Evolutionary conservation across 2,329 filamentous ascomycete species (phyloP).

Genomic region (Paramyrothecium sp.): DNA sequence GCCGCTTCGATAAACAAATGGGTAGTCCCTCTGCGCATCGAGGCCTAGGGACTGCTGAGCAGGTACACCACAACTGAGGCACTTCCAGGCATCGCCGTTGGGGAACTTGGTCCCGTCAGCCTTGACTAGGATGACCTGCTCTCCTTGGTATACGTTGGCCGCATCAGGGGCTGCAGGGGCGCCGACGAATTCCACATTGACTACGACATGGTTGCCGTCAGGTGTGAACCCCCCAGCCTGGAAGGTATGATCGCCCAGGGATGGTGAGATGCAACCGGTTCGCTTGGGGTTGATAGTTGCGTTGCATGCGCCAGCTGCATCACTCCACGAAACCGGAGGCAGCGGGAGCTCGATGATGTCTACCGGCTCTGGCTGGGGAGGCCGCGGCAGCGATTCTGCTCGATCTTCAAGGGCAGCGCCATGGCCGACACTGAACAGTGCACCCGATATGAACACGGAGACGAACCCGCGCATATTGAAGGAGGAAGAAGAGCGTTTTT

Average conservation of each 20-base stretch:
- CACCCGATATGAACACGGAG: background rate
- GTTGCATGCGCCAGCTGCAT: conserved; percentile 27
- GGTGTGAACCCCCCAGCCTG: conserved; percentile 2
- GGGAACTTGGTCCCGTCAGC: conserved; percentile 34
- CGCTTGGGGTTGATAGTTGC: conserved; percentile 26
- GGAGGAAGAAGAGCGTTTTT: background rate
- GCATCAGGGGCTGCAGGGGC: conserved; percentile 35
- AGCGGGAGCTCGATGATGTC: conserved; percentile 31
- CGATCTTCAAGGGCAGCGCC: background rate
- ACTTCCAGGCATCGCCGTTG: conserved; percentile 44
- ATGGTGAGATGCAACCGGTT: conserved; percentile 33
- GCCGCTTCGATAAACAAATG: conserved; percentile 39
- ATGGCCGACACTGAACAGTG: background rate
- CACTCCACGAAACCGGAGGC: conserved; percentile 28
- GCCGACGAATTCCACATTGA: conserved; percentile 35
- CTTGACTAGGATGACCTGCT: conserved; percentile 40
- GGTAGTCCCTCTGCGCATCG: conserved; percentile 30
- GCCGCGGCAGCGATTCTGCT: conserved; percentile 1
- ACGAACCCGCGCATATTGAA: background rate
- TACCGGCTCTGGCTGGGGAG: conserved; percentile 30
- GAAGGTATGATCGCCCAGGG: background rate
- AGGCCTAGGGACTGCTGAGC: conserved; percentile 22
- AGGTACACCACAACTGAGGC: conserved; percentile 41
- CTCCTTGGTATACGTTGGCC: conserved; percentile 36
- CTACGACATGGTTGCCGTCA: conserved; percentile 38